Base-by-base conservation (phyloP, 768 basidiomycete genomes). In the Lactarius hengduanensis region DNA sequence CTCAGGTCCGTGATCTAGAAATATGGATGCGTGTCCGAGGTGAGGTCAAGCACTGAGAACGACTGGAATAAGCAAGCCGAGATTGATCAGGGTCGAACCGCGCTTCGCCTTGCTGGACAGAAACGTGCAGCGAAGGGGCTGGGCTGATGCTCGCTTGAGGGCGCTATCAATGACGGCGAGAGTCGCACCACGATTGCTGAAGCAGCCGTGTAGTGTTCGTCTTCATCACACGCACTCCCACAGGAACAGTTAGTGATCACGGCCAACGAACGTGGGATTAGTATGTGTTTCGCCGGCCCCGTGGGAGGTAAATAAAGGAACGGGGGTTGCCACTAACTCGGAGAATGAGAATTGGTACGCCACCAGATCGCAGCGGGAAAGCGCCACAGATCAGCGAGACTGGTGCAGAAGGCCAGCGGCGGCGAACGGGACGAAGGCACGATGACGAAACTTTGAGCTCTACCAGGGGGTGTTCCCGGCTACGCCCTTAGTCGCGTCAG, bases 21-120 rank as follows among this genome's bases (percentile, higher is more conserved):
- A 34, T 34, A 34, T 13, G 36, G 36, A 38, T 38, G 11, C 11
- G 36, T 11, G 36, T 38, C 36, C 10, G 36, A 13, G 36, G 11
- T 38, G 36, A 38, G 36, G 36, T 11, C 36, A 38, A 38, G 36
- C 36, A 38, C 36, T 11, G 36, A 15, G 15, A 36, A 54, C 16
- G 40, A 62, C 65, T 28, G 57, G 59, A 69, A 38, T 30, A 67
- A 22, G 58, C 60, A 55, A 15, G 43, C 47, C 61, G 61, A 69
- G 18, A 32, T 63, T 67, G 53, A 63, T 59, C 30, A 67, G 32
- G 38, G 65, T 43, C 18, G 36, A 61, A 28, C 59, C 68, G 26
- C 57, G 61, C 43, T 34, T 69, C 11, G 68, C 65, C 50, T 62
- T 53, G 55, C 11, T 38, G 10, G 13, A 38, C 36, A 4, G 36